These are phyloP conservation scores for Ascodesmis nigricans DNA, from an alignment of 495 filamentous ascomycete genomes.

Conservation along the genomic window DNA sequence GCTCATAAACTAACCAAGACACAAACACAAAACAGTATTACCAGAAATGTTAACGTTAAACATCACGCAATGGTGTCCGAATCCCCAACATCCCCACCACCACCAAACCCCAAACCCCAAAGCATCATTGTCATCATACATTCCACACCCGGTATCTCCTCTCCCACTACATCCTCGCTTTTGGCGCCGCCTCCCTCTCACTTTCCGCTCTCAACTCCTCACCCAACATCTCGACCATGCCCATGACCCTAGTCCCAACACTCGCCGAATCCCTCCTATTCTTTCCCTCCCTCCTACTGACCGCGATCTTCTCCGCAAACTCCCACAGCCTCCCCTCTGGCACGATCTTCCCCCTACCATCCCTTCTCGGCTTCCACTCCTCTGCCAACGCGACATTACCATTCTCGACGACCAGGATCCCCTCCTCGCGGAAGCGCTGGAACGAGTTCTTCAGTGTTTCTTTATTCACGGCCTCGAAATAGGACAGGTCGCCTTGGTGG, in stretches of 20 bases:
- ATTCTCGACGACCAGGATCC: slow-evolving; percentile 48
- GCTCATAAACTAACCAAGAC: no score
- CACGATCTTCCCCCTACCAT: slow-evolving; percentile 38
- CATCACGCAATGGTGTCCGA: no score
- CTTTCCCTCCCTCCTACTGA: slow-evolving; percentile 72
- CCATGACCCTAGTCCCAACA: slow-evolving; percentile 61
- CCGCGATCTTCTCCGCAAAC: slow-evolving; percentile 70
- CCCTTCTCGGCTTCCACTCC: slow-evolving; percentile 57
- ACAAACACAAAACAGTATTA: no score
- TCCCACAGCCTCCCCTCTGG: slow-evolving; percentile 62
- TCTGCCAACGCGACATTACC: slow-evolving; percentile 40
- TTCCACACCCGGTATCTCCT: neutral
- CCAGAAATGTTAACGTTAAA: no score
- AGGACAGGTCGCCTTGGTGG: slow-evolving; percentile 86
- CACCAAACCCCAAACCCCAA: no score
- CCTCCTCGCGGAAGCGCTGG: slow-evolving; percentile 70
- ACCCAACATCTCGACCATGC: slow-evolving; percentile 34
- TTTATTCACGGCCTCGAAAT: slow-evolving; percentile 96
- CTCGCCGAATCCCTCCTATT: slow-evolving; percentile 80
- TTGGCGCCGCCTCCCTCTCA: slow-evolving; percentile 19
- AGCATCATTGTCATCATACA: no score
- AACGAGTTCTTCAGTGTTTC: slow-evolving; percentile 88
- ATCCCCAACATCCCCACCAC: no score
- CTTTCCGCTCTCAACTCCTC: slow-evolving; percentile 30
- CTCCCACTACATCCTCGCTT: neutral